A percentile compares a stretch with the other conserved stretches of the same genome.
Evolutionary conservation across 1,139 yeast species (phyloP).

Genomic region (Suhomyces anneliseae): DNA sequence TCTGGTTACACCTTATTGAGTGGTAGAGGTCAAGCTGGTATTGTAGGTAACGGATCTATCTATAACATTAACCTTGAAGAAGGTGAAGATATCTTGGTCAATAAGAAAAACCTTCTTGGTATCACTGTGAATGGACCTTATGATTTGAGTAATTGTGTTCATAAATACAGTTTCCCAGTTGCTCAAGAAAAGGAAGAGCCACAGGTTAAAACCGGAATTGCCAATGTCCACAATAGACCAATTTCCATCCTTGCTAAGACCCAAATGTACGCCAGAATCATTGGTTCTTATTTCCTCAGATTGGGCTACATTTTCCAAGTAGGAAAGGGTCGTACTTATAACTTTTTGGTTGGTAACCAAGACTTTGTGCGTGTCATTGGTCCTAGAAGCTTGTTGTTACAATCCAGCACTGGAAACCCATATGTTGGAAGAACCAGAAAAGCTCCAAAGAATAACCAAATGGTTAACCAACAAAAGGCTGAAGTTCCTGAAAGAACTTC

Average conservation of each 20-base stretch:
- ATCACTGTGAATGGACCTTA: slow-evolving; percentile 52
- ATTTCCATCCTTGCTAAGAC: slow-evolving; percentile 9
- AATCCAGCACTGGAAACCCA: slow-evolving; percentile 28
- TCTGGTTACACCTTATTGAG: slow-evolving; percentile 48
- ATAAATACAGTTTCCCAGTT: slow-evolving; percentile 25
- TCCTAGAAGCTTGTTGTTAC: slow-evolving; percentile 55
- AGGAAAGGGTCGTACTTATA: slow-evolving; percentile 9
- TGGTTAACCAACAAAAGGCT: not conserved
- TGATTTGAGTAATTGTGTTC: slow-evolving; percentile 41
- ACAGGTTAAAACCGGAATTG: not conserved
- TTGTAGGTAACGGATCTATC: slow-evolving; percentile 59
- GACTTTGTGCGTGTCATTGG: slow-evolving; percentile 53
- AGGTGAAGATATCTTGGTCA: slow-evolving; percentile 51
- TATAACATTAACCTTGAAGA: slow-evolving; percentile 47
- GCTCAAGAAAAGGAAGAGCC: not conserved
- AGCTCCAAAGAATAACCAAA: not conserved
- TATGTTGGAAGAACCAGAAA: slow-evolving; percentile 1
- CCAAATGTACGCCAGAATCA: slow-evolving; percentile 7
- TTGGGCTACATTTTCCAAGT: slow-evolving; percentile 3
- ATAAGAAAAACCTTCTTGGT: slow-evolving; percentile 49
- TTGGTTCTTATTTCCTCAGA: slow-evolving; percentile 3
- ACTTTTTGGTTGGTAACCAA: slow-evolving; percentile 31
- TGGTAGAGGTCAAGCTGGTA: slow-evolving; percentile 60
- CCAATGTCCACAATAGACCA: slow-evolving; percentile 9
- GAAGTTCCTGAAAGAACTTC: slow-evolving; percentile 15